Evolutionary conservation across 768 basidiomycete genomes (phyloP), one percentile per base, ranked within the genome.

Genomic region (Russula abietina): DNA sequence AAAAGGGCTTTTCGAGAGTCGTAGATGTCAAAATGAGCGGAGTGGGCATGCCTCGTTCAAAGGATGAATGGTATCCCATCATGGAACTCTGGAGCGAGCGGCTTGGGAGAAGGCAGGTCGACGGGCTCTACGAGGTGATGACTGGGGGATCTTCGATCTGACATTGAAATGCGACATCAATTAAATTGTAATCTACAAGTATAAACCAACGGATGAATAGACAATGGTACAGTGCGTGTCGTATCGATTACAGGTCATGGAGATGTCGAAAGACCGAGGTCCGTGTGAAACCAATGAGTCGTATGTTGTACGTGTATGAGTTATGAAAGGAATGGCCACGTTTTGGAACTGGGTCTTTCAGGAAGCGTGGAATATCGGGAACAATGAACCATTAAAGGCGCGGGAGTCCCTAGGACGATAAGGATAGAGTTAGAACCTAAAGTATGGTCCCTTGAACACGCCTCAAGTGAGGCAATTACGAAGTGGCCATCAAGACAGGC

Each of bases 31-130:
- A 76, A 60, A 76, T 81, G 59, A 67, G 57, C 4, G 77, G 75
- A 1, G 75, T 77, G 19, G 88, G 85, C 17, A 96, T 96, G 92
- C 91, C 89, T 10, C 75, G 80, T 4, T 86, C 85, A 32, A 81
- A 76, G 67, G 83, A 84, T 12, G 91, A 93, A 69, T 94, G 91
- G 91, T 81, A 84, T 69, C 84, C 85, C 1, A 81, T 94, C 51
- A 93, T 96, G 89, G 76, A 79, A 61, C 93, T 93, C 73, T 95
- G 92, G 92, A 88, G 91, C 67, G 82, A 85, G 70, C 73, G 74
- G 45, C 75, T 94, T 19, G 76, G 74, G 1, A 79, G 77, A 65
- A 80, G 87, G 69, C 79, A 80, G 66, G 70, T 72, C 36, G 81
- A 84, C 5, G 88, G 84, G 11, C 68, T 89, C 62, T 88, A 87